Evolutionary conservation across 768 basidiomycete genomes (phyloP).

Genomic region (Hygrophoropsis aurantiaca): DNA sequence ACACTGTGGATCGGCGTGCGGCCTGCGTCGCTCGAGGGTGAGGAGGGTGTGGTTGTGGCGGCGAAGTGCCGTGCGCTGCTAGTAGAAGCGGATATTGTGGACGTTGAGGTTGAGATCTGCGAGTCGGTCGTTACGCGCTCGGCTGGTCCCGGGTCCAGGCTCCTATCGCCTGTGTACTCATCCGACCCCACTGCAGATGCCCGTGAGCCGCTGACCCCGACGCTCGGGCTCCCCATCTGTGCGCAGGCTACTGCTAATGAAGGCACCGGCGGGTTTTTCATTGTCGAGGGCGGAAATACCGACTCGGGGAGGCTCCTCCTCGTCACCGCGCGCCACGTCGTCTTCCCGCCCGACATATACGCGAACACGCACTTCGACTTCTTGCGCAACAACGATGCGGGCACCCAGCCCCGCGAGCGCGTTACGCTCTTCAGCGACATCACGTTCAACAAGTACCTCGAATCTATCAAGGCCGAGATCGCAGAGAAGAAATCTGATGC

Average conservation of each 20-base stretch:
- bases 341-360: too few relatives aligned
- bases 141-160: too few relatives aligned
- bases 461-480: slow-evolving; percentile 10
- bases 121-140: too few relatives aligned
- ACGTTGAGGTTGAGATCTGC: too few relatives aligned
- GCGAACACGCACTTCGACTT: slow-evolving; percentile 10
- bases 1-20: slow-evolving; percentile 35
- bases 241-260: slow-evolving; percentile 16
- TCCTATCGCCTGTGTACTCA: slow-evolving; percentile 7
- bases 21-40: slow-evolving; percentile 25
- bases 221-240: slow-evolving; percentile 29
- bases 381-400: slow-evolving; percentile 2
- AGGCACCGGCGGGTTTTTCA: slow-evolving; percentile 35
- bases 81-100: too few relatives aligned
- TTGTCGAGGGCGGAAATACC: slow-evolving; percentile 21
- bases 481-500: not conserved
- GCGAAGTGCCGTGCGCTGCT: slow-evolving; percentile 16
- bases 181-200: slow-evolving; percentile 15
- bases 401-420: slow-evolving; percentile 12
- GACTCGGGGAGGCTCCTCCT: slow-evolving; percentile 20
- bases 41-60: slow-evolving; percentile 27
- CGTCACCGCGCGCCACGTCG: slow-evolving; percentile 26
- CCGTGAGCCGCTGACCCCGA: slow-evolving; percentile 26
- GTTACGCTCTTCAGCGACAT: slow-evolving; percentile 16
- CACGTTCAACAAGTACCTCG: slow-evolving; percentile 7